Conservation (phyloP, 371 early-diverging fungal genomes). For the Rhizopus microsporus region DNA sequence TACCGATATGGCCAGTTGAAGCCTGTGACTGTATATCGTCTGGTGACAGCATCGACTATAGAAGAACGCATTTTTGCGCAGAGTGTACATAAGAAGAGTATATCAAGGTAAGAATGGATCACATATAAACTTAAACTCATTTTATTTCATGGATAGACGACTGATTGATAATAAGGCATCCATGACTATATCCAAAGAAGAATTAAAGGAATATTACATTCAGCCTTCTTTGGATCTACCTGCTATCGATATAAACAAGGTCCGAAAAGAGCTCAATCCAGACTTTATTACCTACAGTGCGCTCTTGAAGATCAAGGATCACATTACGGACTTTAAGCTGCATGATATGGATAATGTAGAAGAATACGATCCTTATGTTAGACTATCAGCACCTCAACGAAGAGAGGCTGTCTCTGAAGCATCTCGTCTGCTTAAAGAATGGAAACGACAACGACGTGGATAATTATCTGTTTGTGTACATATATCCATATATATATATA, state of each 20-base stretch:
- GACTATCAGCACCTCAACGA: neutral
- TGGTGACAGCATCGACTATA: conserved; percentile 46
- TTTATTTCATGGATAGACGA: conserved; percentile 33
- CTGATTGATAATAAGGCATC: conserved; percentile 62
- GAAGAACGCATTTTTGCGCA: conserved; percentile 37
- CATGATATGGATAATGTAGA: neutral
- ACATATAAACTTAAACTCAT: conserved; percentile 55
- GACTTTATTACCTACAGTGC: conserved; percentile 6
- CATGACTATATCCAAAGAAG: conserved; percentile 6
- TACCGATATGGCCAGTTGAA: conserved; percentile 62
- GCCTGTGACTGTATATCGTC: conserved; percentile 53
- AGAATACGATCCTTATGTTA: neutral
- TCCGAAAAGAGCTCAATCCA: neutral
- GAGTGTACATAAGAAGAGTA: conserved; percentile 35
- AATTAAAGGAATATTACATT: conserved; percentile 8
- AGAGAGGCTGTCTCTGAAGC: neutral
- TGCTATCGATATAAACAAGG: neutral
- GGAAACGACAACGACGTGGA: neutral
- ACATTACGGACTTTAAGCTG: neutral
- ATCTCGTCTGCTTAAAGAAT: neutral
- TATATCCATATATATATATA: no score
- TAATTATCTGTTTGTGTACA: no score
- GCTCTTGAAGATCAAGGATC: conserved; percentile 2
- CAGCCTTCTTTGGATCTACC: neutral
- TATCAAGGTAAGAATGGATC: conserved; percentile 41